Evolutionary conservation across 441 rosid genomes (phyloP).

Genomic region (Erodium moschatum): DNA sequence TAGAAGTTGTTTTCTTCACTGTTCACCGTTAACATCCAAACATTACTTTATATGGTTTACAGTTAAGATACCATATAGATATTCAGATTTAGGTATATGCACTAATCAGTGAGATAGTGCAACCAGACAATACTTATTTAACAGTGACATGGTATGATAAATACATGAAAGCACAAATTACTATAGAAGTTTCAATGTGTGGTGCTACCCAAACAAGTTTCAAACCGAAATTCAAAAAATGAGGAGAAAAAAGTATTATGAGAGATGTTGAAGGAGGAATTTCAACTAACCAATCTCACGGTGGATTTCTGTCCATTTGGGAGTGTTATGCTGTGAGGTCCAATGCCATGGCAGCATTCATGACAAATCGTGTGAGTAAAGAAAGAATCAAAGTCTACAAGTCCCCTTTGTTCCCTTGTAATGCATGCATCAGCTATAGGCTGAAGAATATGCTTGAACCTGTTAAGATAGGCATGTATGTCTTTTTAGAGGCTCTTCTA

Average conservation of each 20-base stretch:
- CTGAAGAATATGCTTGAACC: conserved; percentile 78
- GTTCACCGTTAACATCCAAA: neutral
- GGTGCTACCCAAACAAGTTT: neutral
- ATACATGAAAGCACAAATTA: neutral
- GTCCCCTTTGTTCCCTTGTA: conserved; percentile 53
- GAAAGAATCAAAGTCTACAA: conserved; percentile 92
- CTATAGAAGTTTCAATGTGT: neutral
- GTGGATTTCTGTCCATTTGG: conserved; percentile 80
- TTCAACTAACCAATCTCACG: conserved; percentile 64
- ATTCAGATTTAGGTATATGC: neutral
- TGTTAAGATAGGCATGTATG: conserved; percentile 24
- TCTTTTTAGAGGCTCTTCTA: conserved; percentile 11
- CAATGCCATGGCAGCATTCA: conserved; percentile 96
- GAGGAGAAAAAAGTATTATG: conserved; percentile 1
- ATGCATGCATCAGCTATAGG: conserved; percentile 72
- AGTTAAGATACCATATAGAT: neutral
- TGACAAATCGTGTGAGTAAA: conserved; percentile 90
- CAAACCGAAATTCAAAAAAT: conserved; percentile 12
- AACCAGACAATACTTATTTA: neutral
- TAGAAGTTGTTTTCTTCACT: neutral
- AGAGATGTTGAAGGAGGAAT: neutral
- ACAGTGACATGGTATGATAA: neutral
- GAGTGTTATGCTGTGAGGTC: conserved; percentile 83
- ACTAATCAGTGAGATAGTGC: neutral
- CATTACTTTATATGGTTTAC: neutral